Evolutionary conservation across 768 basidiomycete genomes (phyloP).

Genomic region (Kwoniella europaea): DNA sequence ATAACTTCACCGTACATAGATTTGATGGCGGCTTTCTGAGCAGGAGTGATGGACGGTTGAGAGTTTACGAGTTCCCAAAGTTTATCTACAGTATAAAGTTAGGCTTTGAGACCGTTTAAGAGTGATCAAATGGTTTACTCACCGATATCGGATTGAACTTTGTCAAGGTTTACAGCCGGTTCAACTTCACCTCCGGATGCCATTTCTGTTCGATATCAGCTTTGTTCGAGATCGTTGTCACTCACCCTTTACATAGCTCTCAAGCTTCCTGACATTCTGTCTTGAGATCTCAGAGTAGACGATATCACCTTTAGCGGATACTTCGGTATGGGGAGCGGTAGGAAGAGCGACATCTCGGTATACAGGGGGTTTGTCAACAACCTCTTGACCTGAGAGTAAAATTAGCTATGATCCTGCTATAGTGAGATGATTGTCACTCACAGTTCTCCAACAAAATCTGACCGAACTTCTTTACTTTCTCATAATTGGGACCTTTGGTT

Average conservation of each 20-base stretch:
- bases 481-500: constrained; percentile 80
- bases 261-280: constrained; percentile 93
- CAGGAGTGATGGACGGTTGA: constrained; percentile 94
- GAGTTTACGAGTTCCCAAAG: constrained; percentile 97
- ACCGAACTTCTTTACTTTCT: constrained; percentile 95
- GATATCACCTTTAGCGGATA: constrained; percentile 91
- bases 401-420: not conserved
- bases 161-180: constrained; percentile 88
- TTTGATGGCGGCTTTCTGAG: constrained; percentile 71
- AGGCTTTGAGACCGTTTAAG: not conserved
- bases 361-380: constrained; percentile 50
- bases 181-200: constrained; percentile 85
- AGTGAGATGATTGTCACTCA: constrained; percentile 18
- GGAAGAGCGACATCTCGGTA: constrained; percentile 79
- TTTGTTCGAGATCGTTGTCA: not conserved
- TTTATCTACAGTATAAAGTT: constrained; percentile 63
- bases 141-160: constrained; percentile 90
- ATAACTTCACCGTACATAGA: constrained; percentile 95
- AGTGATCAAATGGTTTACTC: constrained; percentile 8
- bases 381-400: constrained; percentile 43
- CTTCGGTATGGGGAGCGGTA: constrained; percentile 92
- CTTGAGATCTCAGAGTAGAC: constrained; percentile 93
- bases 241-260: constrained; percentile 74
- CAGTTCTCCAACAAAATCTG: constrained; percentile 90
- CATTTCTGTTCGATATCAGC: constrained; percentile 73